Evolutionary conservation across 1,284 basidiomycete genomes (phyloP).

Genomic region (Cryptococcus hybrid): DNA sequence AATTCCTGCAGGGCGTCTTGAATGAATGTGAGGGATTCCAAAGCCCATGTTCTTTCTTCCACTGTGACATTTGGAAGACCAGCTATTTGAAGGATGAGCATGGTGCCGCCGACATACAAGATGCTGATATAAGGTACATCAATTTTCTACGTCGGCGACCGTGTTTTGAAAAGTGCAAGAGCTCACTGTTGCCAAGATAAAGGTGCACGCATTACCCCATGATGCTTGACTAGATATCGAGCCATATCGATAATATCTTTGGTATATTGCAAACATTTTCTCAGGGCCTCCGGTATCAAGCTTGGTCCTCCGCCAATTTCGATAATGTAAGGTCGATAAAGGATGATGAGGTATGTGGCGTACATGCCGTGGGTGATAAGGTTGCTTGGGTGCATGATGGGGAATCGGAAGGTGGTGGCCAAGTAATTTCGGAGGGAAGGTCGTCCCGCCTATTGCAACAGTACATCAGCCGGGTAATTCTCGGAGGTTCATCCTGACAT

Average conservation of each 20-base stretch:
- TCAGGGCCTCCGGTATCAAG: constrained; percentile 9
- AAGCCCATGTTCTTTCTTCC: constrained; percentile 6
- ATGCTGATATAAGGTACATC: constrained; percentile 3
- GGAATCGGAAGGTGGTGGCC: constrained; percentile 16
- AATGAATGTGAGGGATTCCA: constrained; percentile 13
- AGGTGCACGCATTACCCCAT: constrained; percentile 10
- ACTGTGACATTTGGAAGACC: constrained; percentile 15
- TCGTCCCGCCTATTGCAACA: constrained; percentile 8
- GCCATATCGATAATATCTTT: constrained; percentile 17
- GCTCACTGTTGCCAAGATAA: constrained; percentile 21
- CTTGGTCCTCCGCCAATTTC: constrained; percentile 13
- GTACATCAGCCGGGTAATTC: neutral
- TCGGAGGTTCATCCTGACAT: neutral
- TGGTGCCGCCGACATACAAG: constrained; percentile 19
- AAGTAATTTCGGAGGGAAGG: constrained; percentile 12
- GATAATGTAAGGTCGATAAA: constrained; percentile 26
- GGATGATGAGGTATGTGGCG: constrained; percentile 22
- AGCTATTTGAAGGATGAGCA: constrained; percentile 19
- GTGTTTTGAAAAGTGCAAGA: neutral
- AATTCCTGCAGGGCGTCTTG: constrained; percentile 16
- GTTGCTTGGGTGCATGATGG: constrained; percentile 15
- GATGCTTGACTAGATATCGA: constrained; percentile 12
- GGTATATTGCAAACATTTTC: constrained; percentile 11
- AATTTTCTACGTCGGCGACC: neutral
- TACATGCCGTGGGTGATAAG: constrained; percentile 23